Percentiles rank a stretch among this genome's conserved stretches.
Evolutionary conservation across 2,329 filamentous ascomycete species (phyloP).

Genomic region (Zopfia rhizophila): DNA sequence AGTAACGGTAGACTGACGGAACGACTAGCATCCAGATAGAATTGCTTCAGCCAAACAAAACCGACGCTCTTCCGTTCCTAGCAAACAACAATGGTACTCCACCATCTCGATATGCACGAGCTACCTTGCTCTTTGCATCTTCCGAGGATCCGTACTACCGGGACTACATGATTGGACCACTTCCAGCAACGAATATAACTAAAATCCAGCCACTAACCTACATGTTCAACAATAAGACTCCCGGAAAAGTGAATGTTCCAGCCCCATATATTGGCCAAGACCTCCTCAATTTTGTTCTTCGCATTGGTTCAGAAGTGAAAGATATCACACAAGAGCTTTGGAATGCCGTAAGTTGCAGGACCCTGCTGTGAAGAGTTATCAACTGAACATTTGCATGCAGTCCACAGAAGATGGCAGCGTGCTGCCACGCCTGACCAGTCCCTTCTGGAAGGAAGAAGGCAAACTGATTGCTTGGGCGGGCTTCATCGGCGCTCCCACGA

Average conservation of each 20-base stretch:
- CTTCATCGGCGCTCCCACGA: slow-evolving; percentile 55
- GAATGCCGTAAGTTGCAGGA: slow-evolving; percentile 28
- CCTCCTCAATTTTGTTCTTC: neutral
- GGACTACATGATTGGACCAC: slow-evolving; percentile 62
- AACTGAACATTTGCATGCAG: slow-evolving; percentile 12
- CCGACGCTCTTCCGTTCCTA: slow-evolving; percentile 28
- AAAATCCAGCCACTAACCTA: slow-evolving; percentile 36
- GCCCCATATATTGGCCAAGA: neutral
- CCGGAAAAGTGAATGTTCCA: neutral
- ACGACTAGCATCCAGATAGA: too few relatives aligned
- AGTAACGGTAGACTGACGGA: too few relatives aligned
- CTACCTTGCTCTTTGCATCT: slow-evolving; percentile 27
- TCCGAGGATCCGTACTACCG: slow-evolving; percentile 46
- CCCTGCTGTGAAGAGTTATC: neutral
- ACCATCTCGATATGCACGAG: slow-evolving; percentile 33
- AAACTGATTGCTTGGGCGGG: slow-evolving; percentile 60
- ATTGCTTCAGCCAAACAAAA: slow-evolving; percentile 37
- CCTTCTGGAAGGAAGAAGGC: slow-evolving; percentile 43
- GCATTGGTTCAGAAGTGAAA: slow-evolving; percentile 13
- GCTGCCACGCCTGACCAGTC: slow-evolving; percentile 38
- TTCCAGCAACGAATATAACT: slow-evolving; percentile 57
- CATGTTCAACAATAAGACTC: slow-evolving; percentile 25
- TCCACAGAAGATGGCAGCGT: slow-evolving; percentile 25
- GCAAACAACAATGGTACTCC: slow-evolving; percentile 14
- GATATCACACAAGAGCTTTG: slow-evolving; percentile 35